phyloP scores from a whole-genome alignment of 352 stramenopile species.

The Pythium biforme region DNA sequence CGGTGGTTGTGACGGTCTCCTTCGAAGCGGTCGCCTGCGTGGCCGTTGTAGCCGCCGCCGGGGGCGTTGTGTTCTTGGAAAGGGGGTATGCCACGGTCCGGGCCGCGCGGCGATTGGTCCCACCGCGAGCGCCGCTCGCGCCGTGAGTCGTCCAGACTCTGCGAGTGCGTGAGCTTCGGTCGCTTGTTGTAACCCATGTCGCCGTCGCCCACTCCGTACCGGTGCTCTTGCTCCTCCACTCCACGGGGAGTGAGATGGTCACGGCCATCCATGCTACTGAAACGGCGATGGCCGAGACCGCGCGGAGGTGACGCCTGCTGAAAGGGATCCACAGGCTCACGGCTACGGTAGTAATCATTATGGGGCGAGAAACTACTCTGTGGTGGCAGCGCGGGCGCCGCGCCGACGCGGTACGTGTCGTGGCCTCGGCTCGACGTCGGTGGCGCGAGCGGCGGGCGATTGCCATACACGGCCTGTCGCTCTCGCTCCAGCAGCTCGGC shows the following conservation, averaged over 20 bases:
- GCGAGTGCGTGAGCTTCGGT: conserved; percentile 58
- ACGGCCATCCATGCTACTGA: conserved; percentile 16
- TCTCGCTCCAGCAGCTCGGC: conserved; percentile 51
- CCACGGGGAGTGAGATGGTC: conserved; percentile 23
- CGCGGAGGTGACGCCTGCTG: conserved; percentile 4
- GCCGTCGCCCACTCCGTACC: conserved; percentile 2
- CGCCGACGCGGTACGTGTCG: conserved; percentile 2
- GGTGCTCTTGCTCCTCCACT: no score
- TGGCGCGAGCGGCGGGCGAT: conserved; percentile 23
- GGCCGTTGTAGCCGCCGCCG: conserved; percentile 12
- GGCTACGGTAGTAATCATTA: conserved; percentile 29
- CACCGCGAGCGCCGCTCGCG: conserved; percentile 30
- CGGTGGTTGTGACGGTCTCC: conserved; percentile 8
- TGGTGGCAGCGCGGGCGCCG: background rate
- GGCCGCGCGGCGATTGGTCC: conserved; percentile 32
- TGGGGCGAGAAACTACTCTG: conserved; percentile 20
- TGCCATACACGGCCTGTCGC: conserved; percentile 33
- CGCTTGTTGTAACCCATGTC: conserved; percentile 39
- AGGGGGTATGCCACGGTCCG: background rate
- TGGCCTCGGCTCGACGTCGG: conserved; percentile 1
- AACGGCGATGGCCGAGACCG: conserved; percentile 14
- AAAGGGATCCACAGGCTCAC: conserved; percentile 19
- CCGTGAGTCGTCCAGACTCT: conserved; percentile 54
- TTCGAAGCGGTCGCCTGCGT: conserved; percentile 13
- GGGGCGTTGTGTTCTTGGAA: conserved; percentile 8